Base-by-base conservation (phyloP, 73 alveolate species). In the Paramecium octaurelia region DNA sequence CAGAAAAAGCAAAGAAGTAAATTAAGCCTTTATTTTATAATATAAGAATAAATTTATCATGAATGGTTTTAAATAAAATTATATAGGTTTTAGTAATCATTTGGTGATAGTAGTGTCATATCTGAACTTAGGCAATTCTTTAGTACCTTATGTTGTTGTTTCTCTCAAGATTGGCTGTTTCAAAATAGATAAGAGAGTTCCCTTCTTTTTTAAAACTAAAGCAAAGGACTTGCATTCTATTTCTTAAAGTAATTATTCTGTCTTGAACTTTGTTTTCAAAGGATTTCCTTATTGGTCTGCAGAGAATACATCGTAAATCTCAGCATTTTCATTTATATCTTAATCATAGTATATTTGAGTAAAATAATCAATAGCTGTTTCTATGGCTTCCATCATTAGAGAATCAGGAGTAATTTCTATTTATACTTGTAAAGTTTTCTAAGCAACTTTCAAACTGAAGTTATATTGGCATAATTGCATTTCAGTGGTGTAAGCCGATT, bases 291-390 rank as follows among this genome's bases (percentile, higher is more conserved):
- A 27, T 27, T 27, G n/a, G 29, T 64, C 84, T 64, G 84, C 84
- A 64, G 84, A 64, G 29, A 31, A 64, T 27, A 64, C 84, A 14
- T 64, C 84, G 12, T 64, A 64, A 27, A 12, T 27, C 10, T 64
- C 44, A 11, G 46, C 84, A 31, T 27, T 31, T 27, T 64, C 84
- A 34, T 64, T 64, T 31, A 64, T 64, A 34, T 64, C 46, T 64
- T 64, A 64, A 64, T 64, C 84, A 64, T 64, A 64, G 29, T 64
- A 64, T 31, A 64, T 64, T 64, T 64, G 84, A 64, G 46, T 34
- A 8, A 64, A 64, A 64, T 64, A 64, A 34, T 64, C 84, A 64
- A 64, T 64, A 10, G 84, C 84, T 27, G 84, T 64, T 34, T 64
- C 84, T 16, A 64, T 18, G 16, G 84, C 84, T 8, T 64, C 84